Evolutionary conservation across 2,329 filamentous ascomycete species (phyloP).

Genomic region (Incumbomyces lentus): DNA sequence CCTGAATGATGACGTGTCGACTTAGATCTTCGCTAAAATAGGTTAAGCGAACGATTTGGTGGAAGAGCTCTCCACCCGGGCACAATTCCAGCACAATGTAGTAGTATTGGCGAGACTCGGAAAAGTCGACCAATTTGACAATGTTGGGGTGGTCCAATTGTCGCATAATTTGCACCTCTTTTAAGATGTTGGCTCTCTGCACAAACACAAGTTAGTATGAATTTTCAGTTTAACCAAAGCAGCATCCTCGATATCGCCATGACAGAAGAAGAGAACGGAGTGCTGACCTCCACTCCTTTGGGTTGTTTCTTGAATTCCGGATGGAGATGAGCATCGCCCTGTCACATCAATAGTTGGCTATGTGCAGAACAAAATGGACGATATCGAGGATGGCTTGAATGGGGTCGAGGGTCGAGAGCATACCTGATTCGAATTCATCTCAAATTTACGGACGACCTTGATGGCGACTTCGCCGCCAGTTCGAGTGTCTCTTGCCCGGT

Average conservation of each 20-base stretch:
- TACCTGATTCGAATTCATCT: constrained; percentile 99
- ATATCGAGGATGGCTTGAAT: constrained; percentile 20
- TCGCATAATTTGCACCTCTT: constrained; percentile 98
- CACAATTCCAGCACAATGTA: constrained; percentile 95
- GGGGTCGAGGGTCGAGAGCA: constrained; percentile 34
- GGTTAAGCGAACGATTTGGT: constrained; percentile 94
- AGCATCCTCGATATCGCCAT: constrained; percentile 10
- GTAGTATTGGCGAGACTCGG: constrained; percentile 89
- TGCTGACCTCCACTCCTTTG: constrained; percentile 92
- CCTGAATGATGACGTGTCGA: constrained; percentile 86
- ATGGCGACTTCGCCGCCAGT: constrained; percentile 72
- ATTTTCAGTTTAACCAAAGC: constrained; percentile 13
- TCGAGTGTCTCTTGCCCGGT: constrained; percentile 68
- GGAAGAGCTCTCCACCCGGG: constrained; percentile 91
- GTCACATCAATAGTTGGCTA: constrained; percentile 44
- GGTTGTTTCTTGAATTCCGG: constrained; percentile 91
- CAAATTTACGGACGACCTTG: constrained; percentile 97
- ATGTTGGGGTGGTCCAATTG: constrained; percentile 95
- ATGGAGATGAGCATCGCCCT: constrained; percentile 89
- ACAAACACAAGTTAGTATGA: constrained; percentile 22
- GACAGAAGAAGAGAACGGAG: constrained; percentile 24
- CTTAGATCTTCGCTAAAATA: constrained; percentile 97
- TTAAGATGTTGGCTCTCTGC: constrained; percentile 91
- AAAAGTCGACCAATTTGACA: constrained; percentile 84
- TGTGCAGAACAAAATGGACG: constrained; percentile 23